Conservation (phyloP, 805 yeast species). For the Candida pini region DNA sequence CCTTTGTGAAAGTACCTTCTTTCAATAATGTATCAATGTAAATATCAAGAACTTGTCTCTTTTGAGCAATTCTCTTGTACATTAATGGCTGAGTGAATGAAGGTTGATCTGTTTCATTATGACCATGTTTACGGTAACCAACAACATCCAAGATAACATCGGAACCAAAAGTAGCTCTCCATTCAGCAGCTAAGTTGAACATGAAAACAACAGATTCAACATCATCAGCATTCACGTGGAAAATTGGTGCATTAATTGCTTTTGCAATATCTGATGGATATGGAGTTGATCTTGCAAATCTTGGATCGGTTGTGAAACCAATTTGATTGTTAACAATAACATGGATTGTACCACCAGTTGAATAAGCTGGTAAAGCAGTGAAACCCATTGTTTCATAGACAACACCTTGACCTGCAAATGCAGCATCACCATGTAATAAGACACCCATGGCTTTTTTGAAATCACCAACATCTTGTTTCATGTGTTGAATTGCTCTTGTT, state of each 20-base stretch:
- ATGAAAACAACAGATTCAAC: constrained; percentile 89
- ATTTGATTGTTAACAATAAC: constrained; percentile 96
- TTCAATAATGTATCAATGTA: constrained; percentile 73
- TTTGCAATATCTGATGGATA: constrained; percentile 98
- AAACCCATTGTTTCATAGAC: constrained; percentile 98
- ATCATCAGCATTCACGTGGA: constrained; percentile 99
- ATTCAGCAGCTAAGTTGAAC: constrained; percentile 96
- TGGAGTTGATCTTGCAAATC: constrained; percentile 95
- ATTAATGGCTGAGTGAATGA: constrained; percentile 97
- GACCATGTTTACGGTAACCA: constrained; percentile 98
- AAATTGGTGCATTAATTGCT: constrained; percentile 94
- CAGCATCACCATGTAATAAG: constrained; percentile 97
- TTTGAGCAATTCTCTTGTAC: constrained; percentile 87
- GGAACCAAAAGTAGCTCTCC: constrained; percentile 95
- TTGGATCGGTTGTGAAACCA: constrained; percentile 99
- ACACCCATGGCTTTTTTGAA: constrained; percentile 87
- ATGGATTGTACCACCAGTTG: constrained; percentile 98
- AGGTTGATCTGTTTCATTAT: constrained; percentile 99
- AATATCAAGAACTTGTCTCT: constrained; percentile 82
- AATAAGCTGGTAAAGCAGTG: constrained; percentile 84
- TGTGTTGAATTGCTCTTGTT: constrained; percentile 92
- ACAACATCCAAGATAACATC: constrained; percentile 96
- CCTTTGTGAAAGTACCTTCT: constrained; percentile 86
- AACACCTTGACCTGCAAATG: constrained; percentile 98
- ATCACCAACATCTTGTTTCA: constrained; percentile 78